Percentiles rank a stretch among this genome's conserved stretches.
Evolutionary conservation across 2,329 filamentous ascomycete genomes (phyloP).

Genomic region (Pseudofabraea citricarpa): DNA sequence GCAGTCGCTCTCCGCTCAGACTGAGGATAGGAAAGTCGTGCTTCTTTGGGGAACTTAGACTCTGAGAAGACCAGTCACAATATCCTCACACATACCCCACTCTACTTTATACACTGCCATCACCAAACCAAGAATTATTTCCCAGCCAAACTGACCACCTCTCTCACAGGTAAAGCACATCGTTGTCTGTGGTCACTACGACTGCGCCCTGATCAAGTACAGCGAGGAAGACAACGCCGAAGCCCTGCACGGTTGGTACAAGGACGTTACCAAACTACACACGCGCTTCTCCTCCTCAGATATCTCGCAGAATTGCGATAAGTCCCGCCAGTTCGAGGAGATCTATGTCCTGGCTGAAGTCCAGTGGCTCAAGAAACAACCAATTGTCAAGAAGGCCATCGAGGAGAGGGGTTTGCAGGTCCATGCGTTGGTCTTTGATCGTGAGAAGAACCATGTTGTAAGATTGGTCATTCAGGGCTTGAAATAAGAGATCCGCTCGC

Average conservation of each 20-base stretch:
- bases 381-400: constrained; percentile 54
- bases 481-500: no score
- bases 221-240: constrained; percentile 31
- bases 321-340: constrained; percentile 52
- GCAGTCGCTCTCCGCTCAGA: no score
- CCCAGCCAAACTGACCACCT: background rate
- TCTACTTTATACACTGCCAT: no score
- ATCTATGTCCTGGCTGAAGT: constrained; percentile 57
- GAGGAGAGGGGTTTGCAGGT: constrained; percentile 53
- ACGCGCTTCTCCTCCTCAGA: constrained; percentile 7
- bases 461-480: background rate
- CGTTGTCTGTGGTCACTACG: constrained; percentile 50
- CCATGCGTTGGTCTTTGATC: constrained; percentile 60
- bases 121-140: background rate
- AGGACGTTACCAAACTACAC: constrained; percentile 25
- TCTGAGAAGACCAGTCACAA: no score
- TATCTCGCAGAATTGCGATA: no score
- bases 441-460: constrained; percentile 35
- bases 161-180: constrained; percentile 44
- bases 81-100: no score
- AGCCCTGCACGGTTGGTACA: constrained; percentile 50
- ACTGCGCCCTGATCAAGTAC: constrained; percentile 43
- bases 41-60: no score
- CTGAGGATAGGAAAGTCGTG: no score
- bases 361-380: constrained; percentile 51